Base-by-base conservation (phyloP, 2,329 filamentous ascomycete species). In the Exophiala sp. region DNA sequence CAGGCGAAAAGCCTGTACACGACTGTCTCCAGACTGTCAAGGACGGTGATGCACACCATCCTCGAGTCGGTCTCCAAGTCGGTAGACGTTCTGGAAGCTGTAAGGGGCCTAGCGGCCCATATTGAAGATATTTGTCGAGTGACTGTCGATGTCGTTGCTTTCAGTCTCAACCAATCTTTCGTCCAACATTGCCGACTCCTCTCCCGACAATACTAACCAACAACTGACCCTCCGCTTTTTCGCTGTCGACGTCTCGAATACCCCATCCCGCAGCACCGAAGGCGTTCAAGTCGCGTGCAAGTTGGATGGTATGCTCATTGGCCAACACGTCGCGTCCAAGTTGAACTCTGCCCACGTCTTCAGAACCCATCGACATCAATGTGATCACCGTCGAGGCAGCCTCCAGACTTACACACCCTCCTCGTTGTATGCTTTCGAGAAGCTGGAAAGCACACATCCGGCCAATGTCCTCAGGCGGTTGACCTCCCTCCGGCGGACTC, bases 281-380 rank as follows among this genome's bases (percentile, higher is more conserved):
- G n/a, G 81, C 85, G 68, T 84, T 87, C 63, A 96, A 72, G 69
- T 99, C 94, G 65, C 94, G 81, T 9, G 89, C 91, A 50, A 96
- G 74, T 46, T 84, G 83, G 52, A 99, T 81, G 49, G 90, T 77
- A 55, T 89, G 86, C 68, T 96, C 89, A 2, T 85, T 87, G 0
- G 85, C 91, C 42, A 97, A 72, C 0, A 96, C 84, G 43, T 92
- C 88, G 64, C 84, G 85, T 32, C 91, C 90, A 54, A 99, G 69
- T 59, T 89, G 83, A 62, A 99, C 71, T 55, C 94, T 82, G 3
- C 94, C 94, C 11, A 99, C 91, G 70, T 99, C 94, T 69, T 97
- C 94, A 1, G 88, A 89, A 0, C 94, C 94, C 94, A 99, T 97
- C 33, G 91, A 90, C 94, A 99, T 99, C 59, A 99, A 77, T 14